Conservation (phyloP, 257 asterid species). For the Thymus quinquecostatus region DNA sequence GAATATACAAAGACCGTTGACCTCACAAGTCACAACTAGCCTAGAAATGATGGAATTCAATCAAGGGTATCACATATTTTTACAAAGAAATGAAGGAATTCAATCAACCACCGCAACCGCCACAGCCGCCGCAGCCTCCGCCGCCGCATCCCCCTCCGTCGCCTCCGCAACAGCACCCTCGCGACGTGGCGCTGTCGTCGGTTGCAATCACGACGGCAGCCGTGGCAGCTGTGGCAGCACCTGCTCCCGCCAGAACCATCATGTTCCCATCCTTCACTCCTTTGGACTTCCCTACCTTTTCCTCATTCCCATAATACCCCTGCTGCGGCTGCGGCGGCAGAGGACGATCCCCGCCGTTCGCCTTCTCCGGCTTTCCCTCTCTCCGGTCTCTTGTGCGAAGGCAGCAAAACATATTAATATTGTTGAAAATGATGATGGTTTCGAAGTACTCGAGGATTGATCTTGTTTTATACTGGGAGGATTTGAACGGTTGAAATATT, state of each 20-base stretch:
- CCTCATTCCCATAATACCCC: constrained; percentile 10
- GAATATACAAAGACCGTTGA: too few relatives aligned
- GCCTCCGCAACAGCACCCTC: constrained; percentile 6
- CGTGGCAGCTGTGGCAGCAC: constrained; percentile 28
- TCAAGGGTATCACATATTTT: neutral
- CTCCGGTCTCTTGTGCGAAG: constrained; percentile 34
- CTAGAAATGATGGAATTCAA: neutral
- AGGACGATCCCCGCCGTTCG: constrained; percentile 6
- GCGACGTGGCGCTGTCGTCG: neutral
- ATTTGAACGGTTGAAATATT: constrained; percentile 4
- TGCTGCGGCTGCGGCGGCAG: neutral
- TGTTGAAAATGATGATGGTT: neutral
- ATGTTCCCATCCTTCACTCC: constrained; percentile 32
- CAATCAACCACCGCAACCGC: constrained; percentile 33
- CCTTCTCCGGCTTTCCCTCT: constrained; percentile 1
- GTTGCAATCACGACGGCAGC: constrained; percentile 27
- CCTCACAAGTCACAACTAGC: too few relatives aligned
- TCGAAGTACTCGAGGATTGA: neutral
- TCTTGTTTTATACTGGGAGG: neutral
- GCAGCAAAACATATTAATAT: constrained; percentile 33
- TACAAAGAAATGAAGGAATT: neutral
- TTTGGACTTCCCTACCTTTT: constrained; percentile 10
- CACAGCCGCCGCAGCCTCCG: constrained; percentile 26
- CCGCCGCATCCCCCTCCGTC: constrained; percentile 33
- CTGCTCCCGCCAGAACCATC: constrained; percentile 36